Base-by-base conservation (phyloP, 768 basidiomycete genomes). In the Auricularia heimuer region DNA sequence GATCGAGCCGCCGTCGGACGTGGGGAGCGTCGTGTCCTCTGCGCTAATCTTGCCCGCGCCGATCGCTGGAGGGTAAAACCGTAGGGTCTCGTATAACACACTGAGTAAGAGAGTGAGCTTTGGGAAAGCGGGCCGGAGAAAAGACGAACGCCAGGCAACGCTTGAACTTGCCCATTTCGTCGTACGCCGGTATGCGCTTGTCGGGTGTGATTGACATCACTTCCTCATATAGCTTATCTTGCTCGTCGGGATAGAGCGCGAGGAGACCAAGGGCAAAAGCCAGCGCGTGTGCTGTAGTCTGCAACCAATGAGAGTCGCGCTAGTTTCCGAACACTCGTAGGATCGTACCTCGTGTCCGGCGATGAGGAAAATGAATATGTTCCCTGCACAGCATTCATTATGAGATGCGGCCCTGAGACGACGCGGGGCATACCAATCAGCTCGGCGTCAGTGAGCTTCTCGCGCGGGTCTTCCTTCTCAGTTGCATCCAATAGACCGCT, bases 231-330 rank as follows among this genome's bases (percentile, higher is more conserved):
- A 82, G 74, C 66, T 81, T 81, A 16, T 81, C 73, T 71, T 85
- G 83, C 18, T 81, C 73, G 12, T 81, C 78, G 4, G 78, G 74
- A 69, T 82, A 67, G 11, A 81, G 64, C 1, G 80, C 76, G 18
- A 85, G 72, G 68, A 78, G 77, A 0, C 76, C 82, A 10, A 85
- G 68, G 0, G 81, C 78, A 10, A 77, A 82, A 0, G 81, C 78
- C 1, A 85, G 74, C 0, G 76, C 77, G 65, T 80, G 76, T 1
- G 83, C 82, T 1, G 82, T 82, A 2, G 82, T 84, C 72, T 83
- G 16, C 21, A 51, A 51, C 14, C 11, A 8, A 51, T 12, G 8
- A 12, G 47, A 51, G 47, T 18, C 11, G 6, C 47, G 8, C 14
- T 8, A 6, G 47, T 21, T 18, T 51, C 21, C 18, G 4, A 51